Evolutionary conservation across 768 basidiomycete genomes (phyloP).

Genomic region (Calocybe indica): DNA sequence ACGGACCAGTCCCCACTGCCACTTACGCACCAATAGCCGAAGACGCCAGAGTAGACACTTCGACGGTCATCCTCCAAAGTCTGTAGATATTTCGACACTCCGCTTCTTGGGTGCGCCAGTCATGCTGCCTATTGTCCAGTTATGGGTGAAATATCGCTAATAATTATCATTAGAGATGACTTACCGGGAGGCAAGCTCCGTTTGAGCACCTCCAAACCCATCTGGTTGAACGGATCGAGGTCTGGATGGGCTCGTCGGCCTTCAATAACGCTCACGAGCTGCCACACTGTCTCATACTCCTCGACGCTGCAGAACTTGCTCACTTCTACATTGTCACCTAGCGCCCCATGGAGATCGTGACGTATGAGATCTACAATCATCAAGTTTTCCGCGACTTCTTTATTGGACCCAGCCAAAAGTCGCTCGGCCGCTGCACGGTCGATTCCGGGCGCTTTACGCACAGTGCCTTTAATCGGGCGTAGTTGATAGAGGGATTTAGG

Average conservation of each 20-base stretch:
- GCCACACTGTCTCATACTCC: slow-evolving; percentile 92
- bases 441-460: slow-evolving; percentile 62
- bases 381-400: slow-evolving; percentile 94
- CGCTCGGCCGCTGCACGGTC: slow-evolving; percentile 63
- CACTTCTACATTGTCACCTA: slow-evolving; percentile 78
- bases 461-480: slow-evolving; percentile 92
- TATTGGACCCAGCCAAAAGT: slow-evolving; percentile 57
- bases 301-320: slow-evolving; percentile 85
- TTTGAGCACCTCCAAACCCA: slow-evolving; percentile 77
- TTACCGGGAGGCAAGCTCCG: slow-evolving; percentile 83
- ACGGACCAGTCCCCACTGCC: slow-evolving; percentile 93
- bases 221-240: slow-evolving; percentile 34
- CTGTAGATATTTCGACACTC: slow-evolving; percentile 84
- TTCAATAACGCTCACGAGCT: slow-evolving; percentile 90
- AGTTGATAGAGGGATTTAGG: slow-evolving; percentile 68
- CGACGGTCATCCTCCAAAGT: slow-evolving; percentile 68
- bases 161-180: slow-evolving; percentile 5
- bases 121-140: slow-evolving; percentile 69
- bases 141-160: neutral
- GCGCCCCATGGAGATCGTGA: slow-evolving; percentile 81
- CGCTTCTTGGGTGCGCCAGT: slow-evolving; percentile 96
- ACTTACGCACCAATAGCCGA: slow-evolving; percentile 88
- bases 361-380: slow-evolving; percentile 98
- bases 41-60: slow-evolving; percentile 85
- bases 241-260: slow-evolving; percentile 41